Base-by-base conservation (phyloP, 257 asterid species). In the Coffea canephora region DNA sequence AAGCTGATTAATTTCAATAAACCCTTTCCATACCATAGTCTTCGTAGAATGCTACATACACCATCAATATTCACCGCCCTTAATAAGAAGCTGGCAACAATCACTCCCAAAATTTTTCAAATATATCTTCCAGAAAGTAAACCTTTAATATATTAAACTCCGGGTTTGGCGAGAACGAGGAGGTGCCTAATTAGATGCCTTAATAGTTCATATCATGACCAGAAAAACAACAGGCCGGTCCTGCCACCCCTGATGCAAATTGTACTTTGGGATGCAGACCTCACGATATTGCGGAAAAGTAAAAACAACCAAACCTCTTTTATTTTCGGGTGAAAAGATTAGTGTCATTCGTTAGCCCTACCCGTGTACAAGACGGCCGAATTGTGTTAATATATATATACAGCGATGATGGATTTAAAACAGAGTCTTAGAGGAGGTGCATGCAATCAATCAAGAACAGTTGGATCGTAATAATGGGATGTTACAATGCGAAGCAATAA, bases 371-470 rank as follows among this genome's bases (percentile, higher is more conserved):
- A 9, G 54, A 8, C 54, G 54, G 8, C 0, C 52, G 52, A 48
- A 49, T 49, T 49, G 54, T 39, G 43, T 2, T 39, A 39, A 39
- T n/a, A n/a, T 0, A 69, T 23, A 16, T 4, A 31, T 0, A 31
- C 31, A 31, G 31, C 31, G 31, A 31, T 34, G 16, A 14, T 27
- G 15, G 1, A 66, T 14, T 5, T 8, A 45, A 36, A 39, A 21
- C 16, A 45, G 27, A 3, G 23, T 21, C 10, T 21, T 9, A 6
- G 41, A 46, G 36, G 59, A 45, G 49, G 74, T 72, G 78, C 67
- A 67, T 79, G 74, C 79, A 73, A 80, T 80, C 70, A 74, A 80
- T 80, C 79, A 65, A 61, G 21, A 79, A 72, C 78, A 72, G 82
- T 79, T 73, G 4, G 50, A 77, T 76, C 43, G 61, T 5, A 39